Percentiles rank a stretch among this genome's conserved stretches.
These are phyloP conservation scores for Tolypocladium sp. DNA, from an alignment of 2,329 filamentous ascomycete genomes.

Conservation along the genomic window DNA sequence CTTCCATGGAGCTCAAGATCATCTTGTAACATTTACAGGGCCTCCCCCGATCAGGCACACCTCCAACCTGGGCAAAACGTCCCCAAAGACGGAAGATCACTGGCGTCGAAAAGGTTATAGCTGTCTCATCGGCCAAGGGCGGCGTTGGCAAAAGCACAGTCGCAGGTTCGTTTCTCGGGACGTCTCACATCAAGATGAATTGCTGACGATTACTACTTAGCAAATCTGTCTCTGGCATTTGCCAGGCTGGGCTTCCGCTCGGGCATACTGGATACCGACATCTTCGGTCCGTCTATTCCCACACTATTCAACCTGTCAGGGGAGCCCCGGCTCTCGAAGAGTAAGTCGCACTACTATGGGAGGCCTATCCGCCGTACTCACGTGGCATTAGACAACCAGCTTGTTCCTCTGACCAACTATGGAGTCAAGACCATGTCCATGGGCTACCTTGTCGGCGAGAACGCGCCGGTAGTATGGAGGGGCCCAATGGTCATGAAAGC, in stretches of 20 bases:
- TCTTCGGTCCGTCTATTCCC: constrained; percentile 92
- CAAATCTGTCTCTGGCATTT: constrained; percentile 80
- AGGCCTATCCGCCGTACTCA: constrained; percentile 1
- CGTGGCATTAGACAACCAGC: constrained; percentile 53
- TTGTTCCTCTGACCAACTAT: constrained; percentile 86
- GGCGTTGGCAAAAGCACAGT: constrained; percentile 98
- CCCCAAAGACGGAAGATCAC: constrained; percentile 73
- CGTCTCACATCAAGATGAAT: background rate
- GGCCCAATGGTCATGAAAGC: constrained; percentile 98
- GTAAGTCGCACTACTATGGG: constrained; percentile 34
- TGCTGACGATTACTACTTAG: constrained; percentile 19
- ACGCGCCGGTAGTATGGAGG: constrained; percentile 84
- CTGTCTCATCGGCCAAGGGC: constrained; percentile 94
- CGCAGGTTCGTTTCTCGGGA: constrained; percentile 48
- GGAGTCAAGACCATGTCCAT: constrained; percentile 98
- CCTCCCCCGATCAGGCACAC: constrained; percentile 64
- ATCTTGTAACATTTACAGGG: constrained; percentile 45
- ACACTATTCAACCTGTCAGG: constrained; percentile 76
- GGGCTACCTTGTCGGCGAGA: constrained; percentile 79
- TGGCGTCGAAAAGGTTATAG: constrained; percentile 83
- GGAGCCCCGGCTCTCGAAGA: constrained; percentile 65
- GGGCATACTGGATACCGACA: constrained; percentile 90
- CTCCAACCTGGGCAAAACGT: constrained; percentile 54
- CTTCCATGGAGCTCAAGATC: too few relatives aligned
- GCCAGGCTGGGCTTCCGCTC: constrained; percentile 71